Evolutionary conservation across 2,329 filamentous ascomycete genomes (phyloP).

Genomic region (Aspergillus nomiae): DNA sequence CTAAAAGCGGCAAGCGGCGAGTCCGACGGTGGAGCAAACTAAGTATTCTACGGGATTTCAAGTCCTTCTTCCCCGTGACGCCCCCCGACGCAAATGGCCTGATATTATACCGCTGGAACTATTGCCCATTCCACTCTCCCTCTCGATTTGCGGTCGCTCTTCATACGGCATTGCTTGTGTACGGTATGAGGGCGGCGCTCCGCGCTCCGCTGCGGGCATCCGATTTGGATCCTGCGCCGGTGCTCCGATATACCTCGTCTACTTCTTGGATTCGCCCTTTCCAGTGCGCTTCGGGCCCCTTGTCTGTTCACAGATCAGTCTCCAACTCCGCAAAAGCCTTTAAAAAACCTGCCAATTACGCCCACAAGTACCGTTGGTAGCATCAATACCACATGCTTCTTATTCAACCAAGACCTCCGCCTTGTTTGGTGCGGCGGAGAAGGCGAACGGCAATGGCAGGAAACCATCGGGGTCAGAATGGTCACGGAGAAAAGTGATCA

Average conservation of each 20-base stretch:
- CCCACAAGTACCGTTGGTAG: background rate
- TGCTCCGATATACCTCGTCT: conserved; percentile 26
- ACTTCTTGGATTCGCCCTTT: conserved; percentile 15
- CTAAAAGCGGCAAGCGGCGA: conserved; percentile 8
- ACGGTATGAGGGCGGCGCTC: conserved; percentile 38
- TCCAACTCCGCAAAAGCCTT: background rate
- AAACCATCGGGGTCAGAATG: conserved; percentile 14
- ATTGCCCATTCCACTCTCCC: background rate
- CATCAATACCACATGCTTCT: conserved; percentile 5
- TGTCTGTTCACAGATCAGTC: background rate
- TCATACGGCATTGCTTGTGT: conserved; percentile 20
- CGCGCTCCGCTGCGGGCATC: conserved; percentile 36
- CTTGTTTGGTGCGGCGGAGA: conserved; percentile 14
- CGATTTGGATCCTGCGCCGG: conserved; percentile 30
- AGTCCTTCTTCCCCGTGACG: background rate
- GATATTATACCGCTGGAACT: background rate
- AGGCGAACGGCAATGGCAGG: conserved; percentile 10
- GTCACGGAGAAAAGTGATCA: conserved; percentile 30
- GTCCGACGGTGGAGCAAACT: conserved; percentile 6
- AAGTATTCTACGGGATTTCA: background rate
- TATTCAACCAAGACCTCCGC: conserved; percentile 24
- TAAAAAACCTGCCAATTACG: background rate
- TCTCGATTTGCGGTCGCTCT: conserved; percentile 16
- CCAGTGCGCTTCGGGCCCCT: background rate
- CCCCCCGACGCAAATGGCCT: conserved; percentile 1